Conservation (phyloP, 2,329 filamentous ascomycete genomes). For the Paecilomyces fulvus region DNA sequence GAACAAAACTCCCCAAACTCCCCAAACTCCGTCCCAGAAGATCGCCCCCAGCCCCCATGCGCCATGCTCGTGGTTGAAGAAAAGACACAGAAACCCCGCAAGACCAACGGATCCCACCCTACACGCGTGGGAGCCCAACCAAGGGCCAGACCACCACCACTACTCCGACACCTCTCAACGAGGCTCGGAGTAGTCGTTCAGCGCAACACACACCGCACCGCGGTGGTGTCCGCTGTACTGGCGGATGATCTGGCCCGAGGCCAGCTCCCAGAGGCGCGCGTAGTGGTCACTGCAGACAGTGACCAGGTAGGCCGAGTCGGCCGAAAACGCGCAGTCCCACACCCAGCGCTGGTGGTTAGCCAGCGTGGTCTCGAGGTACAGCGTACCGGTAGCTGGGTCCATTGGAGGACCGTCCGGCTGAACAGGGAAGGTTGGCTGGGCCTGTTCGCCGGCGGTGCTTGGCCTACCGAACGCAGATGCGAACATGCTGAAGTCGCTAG, state of each 20-base stretch:
- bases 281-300: slow-evolving; percentile 93
- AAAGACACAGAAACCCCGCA: slow-evolving; percentile 1
- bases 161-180: slow-evolving; percentile 16
- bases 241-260: slow-evolving; percentile 77
- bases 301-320: slow-evolving; percentile 85
- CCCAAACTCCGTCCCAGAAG: background rate
- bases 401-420: slow-evolving; percentile 33
- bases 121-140: background rate
- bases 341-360: slow-evolving; percentile 93
- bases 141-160: background rate
- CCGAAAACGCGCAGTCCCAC: slow-evolving; percentile 94
- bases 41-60: slow-evolving; percentile 9
- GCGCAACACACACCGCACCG: slow-evolving; percentile 81
- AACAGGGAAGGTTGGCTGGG: slow-evolving; percentile 24
- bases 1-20: background rate
- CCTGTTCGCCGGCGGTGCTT: slow-evolving; percentile 17
- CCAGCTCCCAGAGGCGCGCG: slow-evolving; percentile 81
- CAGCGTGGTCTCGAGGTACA: slow-evolving; percentile 77
- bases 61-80: slow-evolving; percentile 17
- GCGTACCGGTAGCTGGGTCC: slow-evolving; percentile 41
- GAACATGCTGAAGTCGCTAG: background rate
- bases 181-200: slow-evolving; percentile 67
- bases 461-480: slow-evolving; percentile 14
- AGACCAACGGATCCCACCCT: background rate
- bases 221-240: slow-evolving; percentile 94